phyloP scores from a whole-genome alignment of 2,329 filamentous ascomycete genomes.

The Cladosporium sp. region DNA sequence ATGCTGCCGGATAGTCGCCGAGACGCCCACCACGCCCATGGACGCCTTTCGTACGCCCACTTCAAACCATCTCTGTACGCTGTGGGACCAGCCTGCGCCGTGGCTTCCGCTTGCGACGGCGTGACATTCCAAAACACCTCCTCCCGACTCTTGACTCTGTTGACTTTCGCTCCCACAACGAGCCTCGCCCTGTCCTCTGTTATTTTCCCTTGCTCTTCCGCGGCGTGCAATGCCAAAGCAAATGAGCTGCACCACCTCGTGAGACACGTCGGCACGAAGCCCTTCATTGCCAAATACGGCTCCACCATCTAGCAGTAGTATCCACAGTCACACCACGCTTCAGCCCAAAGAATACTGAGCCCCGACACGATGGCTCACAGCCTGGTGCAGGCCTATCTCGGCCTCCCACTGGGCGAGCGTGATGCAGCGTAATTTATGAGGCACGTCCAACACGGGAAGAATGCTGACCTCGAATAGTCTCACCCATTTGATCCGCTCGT shows the following conservation, averaged over 20 bases:
- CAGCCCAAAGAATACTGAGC: not conserved
- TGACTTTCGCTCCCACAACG: not conserved
- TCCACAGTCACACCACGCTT: conserved; percentile 2
- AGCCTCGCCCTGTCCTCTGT: not conserved
- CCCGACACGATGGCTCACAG: not conserved
- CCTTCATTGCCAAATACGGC: conserved; percentile 4
- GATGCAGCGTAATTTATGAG: conserved; percentile 12
- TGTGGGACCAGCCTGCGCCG: not conserved
- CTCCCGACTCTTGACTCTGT: conserved; percentile 2
- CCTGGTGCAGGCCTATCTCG: conserved; percentile 5
- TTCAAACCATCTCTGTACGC: not conserved
- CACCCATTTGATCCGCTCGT: not conserved
- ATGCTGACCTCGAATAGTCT: not conserved
- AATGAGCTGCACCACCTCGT: conserved; percentile 12
- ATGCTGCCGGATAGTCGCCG: not conserved
- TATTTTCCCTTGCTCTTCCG: not conserved
- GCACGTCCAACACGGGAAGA: not conserved
- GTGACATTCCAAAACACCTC: not conserved
- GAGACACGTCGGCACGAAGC: conserved; percentile 2
- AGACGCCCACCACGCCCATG: not conserved
- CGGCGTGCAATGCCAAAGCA: not conserved
- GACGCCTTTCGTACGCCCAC: conserved; percentile 2
- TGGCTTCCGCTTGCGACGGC: not conserved
- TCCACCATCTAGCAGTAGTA: not conserved
- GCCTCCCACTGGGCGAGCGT: not conserved